Evolutionary conservation across 169 alveolate genomes (phyloP), one percentile per base, ranked within the genome.

Genomic region (Plasmodium chabaudi): DNA sequence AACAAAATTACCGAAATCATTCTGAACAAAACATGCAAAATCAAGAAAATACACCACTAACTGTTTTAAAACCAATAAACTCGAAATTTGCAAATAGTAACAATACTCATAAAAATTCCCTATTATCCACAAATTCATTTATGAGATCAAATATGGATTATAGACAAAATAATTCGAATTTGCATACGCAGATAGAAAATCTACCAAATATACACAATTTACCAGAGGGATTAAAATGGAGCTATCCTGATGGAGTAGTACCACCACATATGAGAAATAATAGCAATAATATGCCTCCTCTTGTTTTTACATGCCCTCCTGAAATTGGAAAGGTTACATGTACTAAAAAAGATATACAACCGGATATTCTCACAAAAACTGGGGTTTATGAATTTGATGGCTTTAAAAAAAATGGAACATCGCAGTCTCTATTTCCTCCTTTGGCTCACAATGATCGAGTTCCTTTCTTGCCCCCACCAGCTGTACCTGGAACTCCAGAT

Each of bases 291-390:
- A 64, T 93, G 72, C 95, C 95, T 5, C 94, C 95, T 9, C 69
- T 93, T 34, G 93, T 93, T 92, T 61, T 93, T 61, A 93, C 95
- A 2, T 93, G 93, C 51, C 95, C 95, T n/a, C 95, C 95, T 5
- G 94, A 93, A 59, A 92, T 93, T 15, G 95, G 95, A 21, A 60
- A 72, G 15, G 95, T 93, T 47, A 77, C 92, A n/a, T 93, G 93
- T 39, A 59, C 94, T 5, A 90, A 91, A 42, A 86, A 70, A 56
- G 72, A 88, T 34, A 55, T 92, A 0, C 94, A 93, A 25, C 95
- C 95, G 7, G 95, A 93, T 55, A 93, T 93, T 51, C 74, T 93
- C 5, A 93, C 95, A 4, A 75, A 92, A 13, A 77, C 91, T 12
- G 95, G 95, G 7, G 95, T 93, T 13, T 82, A 91, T 75, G 92